Percentiles rank a stretch among this genome's conserved stretches.
These are phyloP conservation scores for Penicillium maclennaniae DNA, from an alignment of 495 filamentous ascomycete species.

Conservation along the genomic window DNA sequence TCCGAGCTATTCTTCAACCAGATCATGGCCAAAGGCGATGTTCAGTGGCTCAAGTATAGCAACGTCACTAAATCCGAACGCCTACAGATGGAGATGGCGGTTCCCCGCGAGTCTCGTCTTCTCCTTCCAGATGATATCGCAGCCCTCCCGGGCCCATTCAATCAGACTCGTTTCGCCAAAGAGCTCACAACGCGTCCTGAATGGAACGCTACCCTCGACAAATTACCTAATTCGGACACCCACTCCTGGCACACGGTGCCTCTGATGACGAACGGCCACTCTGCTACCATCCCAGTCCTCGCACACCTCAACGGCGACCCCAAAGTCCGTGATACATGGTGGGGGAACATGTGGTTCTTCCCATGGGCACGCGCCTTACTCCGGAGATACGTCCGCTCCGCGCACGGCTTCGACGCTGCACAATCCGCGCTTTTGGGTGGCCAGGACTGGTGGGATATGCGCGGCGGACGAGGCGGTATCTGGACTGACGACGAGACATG, in stretches of 20 bases:
- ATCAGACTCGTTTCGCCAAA: conserved; percentile 30
- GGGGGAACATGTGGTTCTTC: conserved; percentile 57
- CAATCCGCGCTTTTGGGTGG: conserved; percentile 46
- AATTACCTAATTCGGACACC: conserved; percentile 31
- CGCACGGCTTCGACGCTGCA: conserved; percentile 40
- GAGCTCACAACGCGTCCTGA: conserved; percentile 33
- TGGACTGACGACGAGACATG: conserved; percentile 56
- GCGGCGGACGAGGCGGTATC: conserved; percentile 55
- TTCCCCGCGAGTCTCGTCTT: conserved; percentile 42
- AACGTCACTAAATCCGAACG: conserved; percentile 39
- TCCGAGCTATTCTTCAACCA: conserved; percentile 53
- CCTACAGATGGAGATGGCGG: conserved; percentile 37
- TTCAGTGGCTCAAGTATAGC: conserved; percentile 48
- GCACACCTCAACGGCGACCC: conserved; percentile 49
- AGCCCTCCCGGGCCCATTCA: conserved; percentile 39
- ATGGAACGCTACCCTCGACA: conserved; percentile 41
- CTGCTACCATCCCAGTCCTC: conserved; percentile 45
- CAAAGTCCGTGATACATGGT: conserved; percentile 41
- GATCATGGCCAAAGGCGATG: conserved; percentile 37
- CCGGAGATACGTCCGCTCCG: conserved; percentile 45
- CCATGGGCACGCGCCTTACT: conserved; percentile 50
- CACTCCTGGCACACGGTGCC: conserved; percentile 48
- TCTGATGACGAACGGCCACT: conserved; percentile 52
- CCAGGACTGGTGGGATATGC: conserved; percentile 50
- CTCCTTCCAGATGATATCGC: conserved; percentile 42